Base-by-base conservation (phyloP, 2,329 filamentous ascomycete genomes). In the Penicillium sp. region DNA sequence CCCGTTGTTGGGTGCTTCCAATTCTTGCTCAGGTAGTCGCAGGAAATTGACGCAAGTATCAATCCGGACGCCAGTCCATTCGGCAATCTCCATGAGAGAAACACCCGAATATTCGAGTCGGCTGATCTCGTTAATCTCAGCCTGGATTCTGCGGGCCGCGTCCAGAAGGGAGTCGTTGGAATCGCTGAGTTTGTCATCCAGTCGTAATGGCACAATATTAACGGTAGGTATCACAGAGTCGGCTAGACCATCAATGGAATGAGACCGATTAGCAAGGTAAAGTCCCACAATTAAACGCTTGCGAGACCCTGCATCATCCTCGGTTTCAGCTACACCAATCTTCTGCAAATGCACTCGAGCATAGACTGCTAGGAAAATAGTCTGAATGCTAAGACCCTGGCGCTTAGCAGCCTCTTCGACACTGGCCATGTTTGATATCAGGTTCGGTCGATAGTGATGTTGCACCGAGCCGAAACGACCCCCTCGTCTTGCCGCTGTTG, bases 31-130 rank as follows among this genome's bases (percentile, higher is more conserved):
- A 1, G 81, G 81, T 5, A 85, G 70, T 47, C 79, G 84, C 16
- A 96, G 71, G 60, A 96, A 94, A 69, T 97, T 97, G 63, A 96
- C 84, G 73, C 90, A 93, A 0, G 82, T 85, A 61, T 89, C 82
- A 1, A 96, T 71, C 50, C 72, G 77, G 2, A 91, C 73, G 0
- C 87, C 88, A 0, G 89, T 93, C 91, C 91, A 96, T 14, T 79
- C 71, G 18, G 78, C 72, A 35, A 96, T 86, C 68, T 96, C 86
- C 74, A 83, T 84, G 1, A 96, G 74, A 1, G 84, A 84, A 0
- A 84, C 84, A 1, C 76, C 76, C 0, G 82, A 79, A 65, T 84
- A 84, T 43, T 78, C 80, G 2, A 73, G 71, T 26, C 61, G 78
- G 18, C 79, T 81, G 34, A 96, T 86, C 4, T 76, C 68, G 34